Evolutionary conservation across 2,329 filamentous ascomycete genomes (phyloP).

Genomic region (Mycosphaerelloides madeirae): DNA sequence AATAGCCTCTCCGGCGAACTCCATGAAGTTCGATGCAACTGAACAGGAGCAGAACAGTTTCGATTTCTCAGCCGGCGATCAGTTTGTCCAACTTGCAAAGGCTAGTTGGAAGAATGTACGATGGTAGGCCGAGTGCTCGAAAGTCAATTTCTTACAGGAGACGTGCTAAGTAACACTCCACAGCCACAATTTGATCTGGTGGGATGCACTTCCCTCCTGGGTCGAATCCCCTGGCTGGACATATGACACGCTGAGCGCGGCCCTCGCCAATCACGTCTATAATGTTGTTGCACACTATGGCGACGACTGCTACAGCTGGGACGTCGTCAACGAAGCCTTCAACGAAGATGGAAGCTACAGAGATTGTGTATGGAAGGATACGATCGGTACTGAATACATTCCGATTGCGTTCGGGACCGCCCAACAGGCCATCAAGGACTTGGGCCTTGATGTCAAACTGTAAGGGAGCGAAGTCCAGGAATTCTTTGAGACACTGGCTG

Average conservation of each 20-base stretch:
- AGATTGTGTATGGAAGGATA: constrained; percentile 22
- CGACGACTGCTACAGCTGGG: constrained; percentile 31
- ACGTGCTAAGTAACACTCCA: constrained; percentile 10
- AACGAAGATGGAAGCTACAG: constrained; percentile 11
- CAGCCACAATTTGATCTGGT: constrained; percentile 42
- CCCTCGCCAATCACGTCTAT: constrained; percentile 42
- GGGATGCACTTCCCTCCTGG: constrained; percentile 39
- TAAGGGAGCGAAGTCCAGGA: too few relatives aligned
- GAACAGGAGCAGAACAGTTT: constrained; percentile 35
- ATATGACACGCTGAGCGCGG: constrained; percentile 38
- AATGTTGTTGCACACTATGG: constrained; percentile 37
- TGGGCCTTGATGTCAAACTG: constrained; percentile 20
- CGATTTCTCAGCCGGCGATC: constrained; percentile 33
- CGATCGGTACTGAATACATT: constrained; percentile 27
- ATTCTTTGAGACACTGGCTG: too few relatives aligned
- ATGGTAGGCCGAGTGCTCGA: constrained; percentile 13
- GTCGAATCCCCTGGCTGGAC: constrained; percentile 30
- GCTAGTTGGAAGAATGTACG: not conserved
- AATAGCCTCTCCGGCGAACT: constrained; percentile 31
- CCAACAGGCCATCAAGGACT: constrained; percentile 14
- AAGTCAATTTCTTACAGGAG: constrained; percentile 23
- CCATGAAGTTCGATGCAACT: constrained; percentile 39
- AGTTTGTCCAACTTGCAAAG: constrained; percentile 33
- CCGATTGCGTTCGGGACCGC: constrained; percentile 27
- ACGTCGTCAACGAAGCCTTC: constrained; percentile 13